Base-by-base conservation (phyloP, 805 yeast species). In the Babjeviella inositovora region DNA sequence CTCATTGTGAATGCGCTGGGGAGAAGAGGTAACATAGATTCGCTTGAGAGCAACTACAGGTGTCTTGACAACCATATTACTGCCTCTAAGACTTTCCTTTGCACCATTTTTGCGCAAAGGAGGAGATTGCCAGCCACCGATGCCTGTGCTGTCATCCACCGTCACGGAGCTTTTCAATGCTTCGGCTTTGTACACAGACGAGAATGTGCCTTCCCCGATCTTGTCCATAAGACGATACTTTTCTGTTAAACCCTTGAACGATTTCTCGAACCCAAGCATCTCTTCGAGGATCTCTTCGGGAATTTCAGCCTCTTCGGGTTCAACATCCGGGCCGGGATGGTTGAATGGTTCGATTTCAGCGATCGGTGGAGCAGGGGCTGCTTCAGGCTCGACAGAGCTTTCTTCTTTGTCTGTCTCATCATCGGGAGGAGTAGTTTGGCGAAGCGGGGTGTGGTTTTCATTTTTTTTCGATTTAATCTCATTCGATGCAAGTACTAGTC, bases 1-100 rank as follows among this genome's bases (percentile, higher is more conserved):
- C 45, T 90, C 99, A 43, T 85, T 85, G 35, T 67, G 70, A 20
- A 90, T 87, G 46, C 99, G 63, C 31, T 70, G 73, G 1, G 97
- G 96, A 6, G 96, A 82, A 1, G 95, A 80, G 0, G 98, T 90
- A 11, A 85, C 97, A 45, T 87, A 85, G 22, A 90, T 82, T 38
- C 90, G 69, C 43, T 90, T 90, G 34, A 90, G 55, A 2, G 99
- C 99, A 27, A 90, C 97, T 24, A 57, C 43, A 21, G 57, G 57
- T 33, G 42, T 56, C 32, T 45, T 53, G n/a, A n/a, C n/a, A n/a
- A n/a, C n/a, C n/a, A n/a, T n/a, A 28, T 35, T 34, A 13, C 41
- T 42, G n/a, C 24, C 21, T 14, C 26, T 26, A 7, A 28, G 32
- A 19, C 30, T 38, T 16, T 38, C 40, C 10, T 43, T 35, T 4